Conservation (phyloP, 2,329 filamentous ascomycete genomes). For the Xylariales sp. region DNA sequence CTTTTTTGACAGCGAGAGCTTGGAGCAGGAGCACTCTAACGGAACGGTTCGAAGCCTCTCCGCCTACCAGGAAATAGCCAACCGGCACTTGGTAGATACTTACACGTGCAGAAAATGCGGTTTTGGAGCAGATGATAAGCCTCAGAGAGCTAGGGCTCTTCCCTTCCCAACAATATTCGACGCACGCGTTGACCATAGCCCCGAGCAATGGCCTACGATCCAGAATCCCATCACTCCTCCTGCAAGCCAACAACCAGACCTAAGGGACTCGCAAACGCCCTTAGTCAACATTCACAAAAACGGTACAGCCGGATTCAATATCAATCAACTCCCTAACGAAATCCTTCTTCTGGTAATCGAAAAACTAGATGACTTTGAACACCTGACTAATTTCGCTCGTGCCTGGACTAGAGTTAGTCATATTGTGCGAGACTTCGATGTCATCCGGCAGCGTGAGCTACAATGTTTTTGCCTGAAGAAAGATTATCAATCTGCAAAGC, state of each 20-base stretch:
- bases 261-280: not conserved
- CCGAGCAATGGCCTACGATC: conserved; percentile 31
- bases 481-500: conserved; percentile 52
- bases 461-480: conserved; percentile 61
- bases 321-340: conserved; percentile 55
- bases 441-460: conserved; percentile 57
- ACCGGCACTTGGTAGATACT: conserved; percentile 4
- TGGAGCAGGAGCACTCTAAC: conserved; percentile 55
- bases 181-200: conserved; percentile 30
- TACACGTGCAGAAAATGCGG: conserved; percentile 48
- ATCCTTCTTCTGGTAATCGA: conserved; percentile 53
- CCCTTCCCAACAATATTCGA: conserved; percentile 15
- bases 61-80: conserved; percentile 39
- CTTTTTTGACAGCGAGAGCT: conserved; percentile 60
- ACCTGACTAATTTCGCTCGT: conserved; percentile 53
- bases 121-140: conserved; percentile 26
- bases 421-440: conserved; percentile 51
- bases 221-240: not conserved
- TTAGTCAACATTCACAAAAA: not conserved
- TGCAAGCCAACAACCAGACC: not conserved
- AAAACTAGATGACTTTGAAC: conserved; percentile 50
- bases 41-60: conserved; percentile 42
- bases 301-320: conserved; percentile 29
- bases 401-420: conserved; percentile 53
- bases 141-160: not conserved